Evolutionary conservation across 768 basidiomycete species (phyloP).

Genomic region (Tulasnella sp.): DNA sequence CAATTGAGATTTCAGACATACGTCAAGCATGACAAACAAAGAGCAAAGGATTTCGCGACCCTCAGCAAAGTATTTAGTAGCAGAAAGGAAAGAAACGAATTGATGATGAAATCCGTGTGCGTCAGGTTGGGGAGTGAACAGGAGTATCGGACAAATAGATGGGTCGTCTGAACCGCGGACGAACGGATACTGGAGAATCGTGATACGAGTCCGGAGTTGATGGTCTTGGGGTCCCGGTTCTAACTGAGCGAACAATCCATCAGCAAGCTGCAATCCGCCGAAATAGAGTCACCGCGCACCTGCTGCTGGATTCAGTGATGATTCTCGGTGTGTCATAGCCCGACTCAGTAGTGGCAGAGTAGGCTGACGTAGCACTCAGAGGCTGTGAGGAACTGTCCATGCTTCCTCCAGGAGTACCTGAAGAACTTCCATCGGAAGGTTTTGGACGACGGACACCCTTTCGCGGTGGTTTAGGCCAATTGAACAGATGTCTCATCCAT

Average conservation of each 20-base stretch:
- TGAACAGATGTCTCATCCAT: conserved; percentile 85
- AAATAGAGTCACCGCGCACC: neutral
- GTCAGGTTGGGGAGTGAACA: neutral
- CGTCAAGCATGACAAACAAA: neutral
- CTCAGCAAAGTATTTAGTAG: conserved; percentile 9
- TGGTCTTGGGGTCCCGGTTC: conserved; percentile 15
- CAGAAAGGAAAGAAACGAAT: conserved; percentile 19
- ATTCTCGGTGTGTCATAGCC: neutral
- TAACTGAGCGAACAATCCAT: conserved; percentile 15
- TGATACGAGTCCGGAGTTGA: neutral
- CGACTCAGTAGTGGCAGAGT: neutral
- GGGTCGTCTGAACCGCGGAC: conserved; percentile 18
- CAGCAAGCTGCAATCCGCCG: neutral
- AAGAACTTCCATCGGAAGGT: neutral
- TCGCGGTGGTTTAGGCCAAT: conserved; percentile 39
- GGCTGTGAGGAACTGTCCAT: neutral
- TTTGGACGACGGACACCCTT: conserved; percentile 18
- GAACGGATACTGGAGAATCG: conserved; percentile 24
- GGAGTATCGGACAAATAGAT: conserved; percentile 18
- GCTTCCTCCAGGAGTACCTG: neutral
- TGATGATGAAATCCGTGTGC: neutral
- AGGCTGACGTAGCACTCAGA: neutral
- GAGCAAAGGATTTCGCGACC: neutral
- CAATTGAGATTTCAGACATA: neutral
- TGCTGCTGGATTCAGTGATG: neutral